Conservation (phyloP, 169 alveolate species). For the Plasmodium gonderi region DNA sequence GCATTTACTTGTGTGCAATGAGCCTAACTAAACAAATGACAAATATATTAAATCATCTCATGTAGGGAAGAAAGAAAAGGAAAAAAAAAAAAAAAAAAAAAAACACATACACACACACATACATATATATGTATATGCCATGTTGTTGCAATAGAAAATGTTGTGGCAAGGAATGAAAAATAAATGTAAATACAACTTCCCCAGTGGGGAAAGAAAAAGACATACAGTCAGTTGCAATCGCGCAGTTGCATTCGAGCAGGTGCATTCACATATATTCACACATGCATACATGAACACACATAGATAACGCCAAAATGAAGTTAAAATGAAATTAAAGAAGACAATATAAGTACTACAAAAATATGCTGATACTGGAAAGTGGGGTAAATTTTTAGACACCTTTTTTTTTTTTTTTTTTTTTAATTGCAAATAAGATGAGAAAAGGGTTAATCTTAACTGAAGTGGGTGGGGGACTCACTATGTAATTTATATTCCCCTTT, state of each 20-base stretch:
- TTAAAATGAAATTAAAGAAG: not conserved
- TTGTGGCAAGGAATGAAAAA: not conserved
- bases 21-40: slow-evolving; percentile 33
- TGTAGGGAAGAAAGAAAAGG: not conserved
- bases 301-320: not conserved
- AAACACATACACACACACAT: not conserved
- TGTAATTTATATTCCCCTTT: no score
- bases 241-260: not conserved
- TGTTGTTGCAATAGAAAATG: not conserved
- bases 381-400: not conserved
- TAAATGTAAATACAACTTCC: not conserved
- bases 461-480: no score
- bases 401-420: not conserved
- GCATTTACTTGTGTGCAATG: not conserved
- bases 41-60: slow-evolving; percentile 1
- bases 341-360: not conserved
- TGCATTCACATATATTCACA: not conserved
- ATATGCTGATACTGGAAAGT: not conserved
- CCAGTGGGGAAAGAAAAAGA: not conserved
- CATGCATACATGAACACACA: not conserved
- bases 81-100: not conserved
- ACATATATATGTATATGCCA: not conserved
- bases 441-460: not conserved
- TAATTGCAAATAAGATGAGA: not conserved
- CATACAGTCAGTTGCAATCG: not conserved